Evolutionary conservation across 768 basidiomycete genomes (phyloP).

Genomic region (Suillus subalutaceus): DNA sequence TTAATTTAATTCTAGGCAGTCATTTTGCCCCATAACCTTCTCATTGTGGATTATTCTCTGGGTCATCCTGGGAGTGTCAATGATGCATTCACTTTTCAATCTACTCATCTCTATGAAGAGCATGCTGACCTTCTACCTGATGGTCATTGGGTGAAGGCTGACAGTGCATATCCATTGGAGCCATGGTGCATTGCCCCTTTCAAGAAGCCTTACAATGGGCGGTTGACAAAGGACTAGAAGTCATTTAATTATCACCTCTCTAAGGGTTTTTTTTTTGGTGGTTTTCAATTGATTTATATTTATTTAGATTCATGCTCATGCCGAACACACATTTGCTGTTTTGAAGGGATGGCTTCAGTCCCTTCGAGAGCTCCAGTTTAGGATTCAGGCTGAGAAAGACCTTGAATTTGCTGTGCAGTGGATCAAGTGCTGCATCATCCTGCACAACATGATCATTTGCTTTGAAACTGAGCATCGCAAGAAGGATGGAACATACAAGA

Average conservation of each 20-base stretch:
- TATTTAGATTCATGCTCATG: neutral
- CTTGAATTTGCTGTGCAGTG: neutral
- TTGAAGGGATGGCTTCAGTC: slow-evolving; percentile 8
- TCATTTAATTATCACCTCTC: slow-evolving; percentile 6
- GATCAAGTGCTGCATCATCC: neutral
- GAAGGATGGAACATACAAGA: neutral
- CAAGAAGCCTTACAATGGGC: slow-evolving; percentile 14
- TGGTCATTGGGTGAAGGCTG: slow-evolving; percentile 5
- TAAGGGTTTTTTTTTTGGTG: neutral
- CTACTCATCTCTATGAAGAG: neutral
- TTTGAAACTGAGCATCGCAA: neutral
- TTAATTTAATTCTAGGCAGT: neutral
- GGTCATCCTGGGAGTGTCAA: too few species aligned
- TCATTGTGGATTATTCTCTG: too few species aligned
- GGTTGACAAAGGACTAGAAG: neutral
- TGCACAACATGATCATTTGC: slow-evolving; percentile 8
- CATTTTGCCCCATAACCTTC: slow-evolving; percentile 4
- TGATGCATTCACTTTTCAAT: neutral
- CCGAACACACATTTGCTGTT: slow-evolving; percentile 11
- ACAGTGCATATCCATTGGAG: slow-evolving; percentile 8
- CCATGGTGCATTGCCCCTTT: slow-evolving; percentile 10
- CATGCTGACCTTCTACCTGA: neutral
- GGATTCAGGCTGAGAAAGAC: neutral
- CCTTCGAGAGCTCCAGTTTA: neutral
- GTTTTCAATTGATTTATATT: slow-evolving; percentile 2